These are phyloP conservation scores for Echeveria elegans DNA, from an alignment of 164 flowering plant genomes.

Conservation along the genomic window DNA sequence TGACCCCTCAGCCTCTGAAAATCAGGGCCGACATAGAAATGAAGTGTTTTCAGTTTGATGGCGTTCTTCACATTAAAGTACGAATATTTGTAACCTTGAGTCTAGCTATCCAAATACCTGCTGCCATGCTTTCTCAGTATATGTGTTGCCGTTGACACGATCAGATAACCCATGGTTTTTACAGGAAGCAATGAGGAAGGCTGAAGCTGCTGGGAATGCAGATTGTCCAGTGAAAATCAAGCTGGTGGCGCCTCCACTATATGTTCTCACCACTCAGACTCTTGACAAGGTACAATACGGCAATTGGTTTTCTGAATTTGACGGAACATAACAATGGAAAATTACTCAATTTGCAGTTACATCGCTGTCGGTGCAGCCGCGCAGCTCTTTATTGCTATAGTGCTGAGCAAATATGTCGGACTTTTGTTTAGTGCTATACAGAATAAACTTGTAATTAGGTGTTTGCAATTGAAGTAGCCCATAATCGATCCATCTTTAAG, in stretches of 20 bases:
- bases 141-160: neutral
- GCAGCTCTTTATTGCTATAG: no score
- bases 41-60: constrained; percentile 95
- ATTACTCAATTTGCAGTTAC: neutral
- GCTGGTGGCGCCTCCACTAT: constrained; percentile 86
- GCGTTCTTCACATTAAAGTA: constrained; percentile 98
- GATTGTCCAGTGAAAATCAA: constrained; percentile 97
- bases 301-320: neutral
- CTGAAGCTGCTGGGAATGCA: constrained; percentile 85
- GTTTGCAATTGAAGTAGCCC: no score
- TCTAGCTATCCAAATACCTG: neutral
- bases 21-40: constrained; percentile 92
- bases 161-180: constrained; percentile 9
- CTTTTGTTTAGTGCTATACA: no score
- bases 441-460: no score
- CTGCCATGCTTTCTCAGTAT: neutral
- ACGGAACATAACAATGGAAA: neutral
- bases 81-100: neutral
- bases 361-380: no score
- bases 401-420: no score
- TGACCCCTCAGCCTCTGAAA: constrained; percentile 95
- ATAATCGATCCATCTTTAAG: no score
- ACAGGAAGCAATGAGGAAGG: constrained; percentile 94
- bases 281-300: constrained; percentile 66
- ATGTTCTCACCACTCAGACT: constrained; percentile 92